Conservation (phyloP, 2,329 filamentous ascomycete genomes). For the Pyrenophora seminiperda region DNA sequence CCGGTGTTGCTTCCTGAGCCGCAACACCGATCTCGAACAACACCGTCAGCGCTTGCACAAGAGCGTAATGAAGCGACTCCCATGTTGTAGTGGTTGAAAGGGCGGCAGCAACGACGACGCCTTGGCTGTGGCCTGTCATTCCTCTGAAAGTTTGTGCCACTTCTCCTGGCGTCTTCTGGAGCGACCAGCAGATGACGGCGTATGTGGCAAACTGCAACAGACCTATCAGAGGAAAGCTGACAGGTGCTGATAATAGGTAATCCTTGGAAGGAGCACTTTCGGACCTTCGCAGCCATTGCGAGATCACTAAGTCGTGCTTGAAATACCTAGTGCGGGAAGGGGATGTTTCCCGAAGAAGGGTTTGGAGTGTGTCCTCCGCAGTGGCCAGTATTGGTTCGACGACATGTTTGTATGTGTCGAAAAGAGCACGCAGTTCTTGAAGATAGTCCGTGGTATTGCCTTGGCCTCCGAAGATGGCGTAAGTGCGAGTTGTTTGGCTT, state of each 20-base stretch:
- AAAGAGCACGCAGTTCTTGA: slow-evolving; percentile 29
- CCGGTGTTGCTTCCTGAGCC: background rate
- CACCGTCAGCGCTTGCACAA: slow-evolving; percentile 45
- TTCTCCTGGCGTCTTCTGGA: slow-evolving; percentile 35
- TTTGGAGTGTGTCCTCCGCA: slow-evolving; percentile 17
- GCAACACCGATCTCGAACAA: slow-evolving; percentile 1
- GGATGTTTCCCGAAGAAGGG: background rate
- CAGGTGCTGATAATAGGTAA: slow-evolving; percentile 45
- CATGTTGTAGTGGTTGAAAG: slow-evolving; percentile 43
- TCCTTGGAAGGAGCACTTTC: slow-evolving; percentile 23
- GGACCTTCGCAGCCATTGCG: slow-evolving; percentile 33
- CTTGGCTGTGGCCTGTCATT: slow-evolving; percentile 49
- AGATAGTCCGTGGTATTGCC: slow-evolving; percentile 36
- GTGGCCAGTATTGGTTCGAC: slow-evolving; percentile 17
- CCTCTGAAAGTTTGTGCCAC: slow-evolving; percentile 30
- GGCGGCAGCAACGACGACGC: slow-evolving; percentile 45
- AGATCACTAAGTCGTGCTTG: slow-evolving; percentile 31
- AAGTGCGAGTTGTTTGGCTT: slow-evolving; percentile 10
- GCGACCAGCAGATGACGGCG: slow-evolving; percentile 26
- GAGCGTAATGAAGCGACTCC: slow-evolving; percentile 41
- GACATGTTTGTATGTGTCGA: slow-evolving; percentile 23
- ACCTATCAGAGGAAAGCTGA: slow-evolving; percentile 50
- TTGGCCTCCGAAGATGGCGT: slow-evolving; percentile 36
- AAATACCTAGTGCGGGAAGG: slow-evolving; percentile 14
- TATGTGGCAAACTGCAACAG: slow-evolving; percentile 41